These are phyloP conservation scores for Sporothrix inflata DNA, from an alignment of 2,329 filamentous ascomycete genomes.

Conservation along the genomic window DNA sequence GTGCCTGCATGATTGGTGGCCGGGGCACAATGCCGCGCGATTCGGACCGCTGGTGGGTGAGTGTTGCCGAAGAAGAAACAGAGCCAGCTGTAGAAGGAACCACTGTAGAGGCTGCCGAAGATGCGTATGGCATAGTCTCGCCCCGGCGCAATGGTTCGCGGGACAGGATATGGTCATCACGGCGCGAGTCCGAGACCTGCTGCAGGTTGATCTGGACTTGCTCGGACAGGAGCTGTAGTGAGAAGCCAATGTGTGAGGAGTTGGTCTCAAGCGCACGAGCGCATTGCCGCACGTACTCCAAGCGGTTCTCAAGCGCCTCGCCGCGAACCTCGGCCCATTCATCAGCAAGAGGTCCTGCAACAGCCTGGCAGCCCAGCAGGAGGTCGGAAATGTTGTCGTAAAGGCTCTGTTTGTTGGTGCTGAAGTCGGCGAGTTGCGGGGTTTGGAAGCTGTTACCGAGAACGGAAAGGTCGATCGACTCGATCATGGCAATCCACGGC, in stretches of 20 bases:
- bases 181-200: slow-evolving; percentile 52
- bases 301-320: slow-evolving; percentile 82
- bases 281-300: slow-evolving; percentile 78
- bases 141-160: slow-evolving; percentile 60
- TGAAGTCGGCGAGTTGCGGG: slow-evolving; percentile 84
- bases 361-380: slow-evolving; percentile 81
- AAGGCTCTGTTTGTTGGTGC: slow-evolving; percentile 85
- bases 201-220: slow-evolving; percentile 66
- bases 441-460: slow-evolving; percentile 79
- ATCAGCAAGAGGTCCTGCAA: slow-evolving; percentile 88
- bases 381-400: slow-evolving; percentile 95
- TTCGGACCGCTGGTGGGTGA: slow-evolving; percentile 58
- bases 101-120: slow-evolving; percentile 35
- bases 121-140: slow-evolving; percentile 60
- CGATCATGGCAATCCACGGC: slow-evolving; percentile 85
- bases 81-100: slow-evolving; percentile 21
- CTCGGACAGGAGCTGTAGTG: slow-evolving; percentile 83
- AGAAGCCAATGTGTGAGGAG: slow-evolving; percentile 84
- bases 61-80: slow-evolving; percentile 1
- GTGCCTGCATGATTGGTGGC: slow-evolving; percentile 56
- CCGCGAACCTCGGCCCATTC: slow-evolving; percentile 95
- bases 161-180: slow-evolving; percentile 49
- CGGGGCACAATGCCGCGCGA: slow-evolving; percentile 55
- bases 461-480: slow-evolving; percentile 86
- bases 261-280: slow-evolving; percentile 82